These are phyloP conservation scores for Colletotrichum orbiculare DNA, from an alignment of 2,329 filamentous ascomycete species.

Conservation along the genomic window DNA sequence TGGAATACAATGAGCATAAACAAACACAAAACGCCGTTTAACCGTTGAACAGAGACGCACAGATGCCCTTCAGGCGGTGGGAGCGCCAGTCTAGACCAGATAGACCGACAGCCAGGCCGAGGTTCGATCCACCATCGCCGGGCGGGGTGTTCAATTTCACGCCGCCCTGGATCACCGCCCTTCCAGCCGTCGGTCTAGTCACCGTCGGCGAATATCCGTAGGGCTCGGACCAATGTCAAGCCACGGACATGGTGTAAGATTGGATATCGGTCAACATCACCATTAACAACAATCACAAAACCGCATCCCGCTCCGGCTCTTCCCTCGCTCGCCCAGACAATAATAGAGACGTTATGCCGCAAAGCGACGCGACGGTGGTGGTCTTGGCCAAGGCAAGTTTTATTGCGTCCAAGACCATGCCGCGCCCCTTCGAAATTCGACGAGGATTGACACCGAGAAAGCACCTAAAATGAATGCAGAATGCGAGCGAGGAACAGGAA, in stretches of 20 bases:
- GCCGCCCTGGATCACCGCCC: neutral
- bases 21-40: no score
- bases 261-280: no score
- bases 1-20: no score
- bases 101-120: neutral
- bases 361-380: neutral
- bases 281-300: no score
- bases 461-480: neutral
- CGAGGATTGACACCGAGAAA: neutral
- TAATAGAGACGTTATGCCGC: constrained; percentile 6
- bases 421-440: neutral
- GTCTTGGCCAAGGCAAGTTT: constrained; percentile 14
- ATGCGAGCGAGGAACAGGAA: neutral
- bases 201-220: neutral
- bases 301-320: no score
- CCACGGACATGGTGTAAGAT: neutral
- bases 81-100: neutral
- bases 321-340: constrained; percentile 2
- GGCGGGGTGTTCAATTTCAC: constrained; percentile 12
- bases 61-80: constrained; percentile 2
- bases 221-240: neutral
- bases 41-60: neutral
- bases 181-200: neutral
- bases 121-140: constrained; percentile 14
- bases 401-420: constrained; percentile 10